Evolutionary conservation across 2,329 filamentous ascomycete species (phyloP).

Genomic region (Zalaria obscura): DNA sequence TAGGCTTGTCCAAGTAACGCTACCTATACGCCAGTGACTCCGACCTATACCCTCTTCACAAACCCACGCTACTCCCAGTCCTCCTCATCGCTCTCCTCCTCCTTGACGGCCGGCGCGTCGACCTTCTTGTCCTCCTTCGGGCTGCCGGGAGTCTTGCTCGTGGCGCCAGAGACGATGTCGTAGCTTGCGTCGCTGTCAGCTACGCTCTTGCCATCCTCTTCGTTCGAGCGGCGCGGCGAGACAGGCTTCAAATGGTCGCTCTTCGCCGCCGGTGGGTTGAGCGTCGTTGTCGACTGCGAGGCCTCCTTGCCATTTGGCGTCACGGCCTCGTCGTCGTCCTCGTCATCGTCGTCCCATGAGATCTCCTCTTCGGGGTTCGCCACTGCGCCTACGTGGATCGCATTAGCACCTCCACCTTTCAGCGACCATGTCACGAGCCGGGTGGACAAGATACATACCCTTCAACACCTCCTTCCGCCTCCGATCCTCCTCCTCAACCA

Average conservation of each 20-base stretch:
- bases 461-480: slow-evolving; percentile 80
- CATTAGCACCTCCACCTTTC: not conserved
- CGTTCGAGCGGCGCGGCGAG: slow-evolving; percentile 59
- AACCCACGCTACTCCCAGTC: slow-evolving; percentile 19
- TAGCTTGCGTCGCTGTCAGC: slow-evolving; percentile 93
- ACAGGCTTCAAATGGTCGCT: slow-evolving; percentile 40
- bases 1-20: too few species aligned
- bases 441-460: slow-evolving; percentile 39
- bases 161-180: slow-evolving; percentile 66
- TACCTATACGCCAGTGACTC: not conserved
- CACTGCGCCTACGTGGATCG: slow-evolving; percentile 41
- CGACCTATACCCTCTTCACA: not conserved
- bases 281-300: slow-evolving; percentile 3
- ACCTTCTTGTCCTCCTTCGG: slow-evolving; percentile 38
- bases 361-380: slow-evolving; percentile 61
- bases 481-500: slow-evolving; percentile 85
- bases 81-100: slow-evolving; percentile 19
- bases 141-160: slow-evolving; percentile 61
- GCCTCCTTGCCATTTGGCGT: slow-evolving; percentile 13
- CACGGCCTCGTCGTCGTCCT: slow-evolving; percentile 19
- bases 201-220: slow-evolving; percentile 64
- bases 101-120: slow-evolving; percentile 7
- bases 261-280: slow-evolving; percentile 8
- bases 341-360: slow-evolving; percentile 54
- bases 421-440: not conserved